A percentile compares a stretch with the other conserved stretches of the same genome.
These are phyloP conservation scores for Cicer yamashitae DNA, from an alignment of 306 rosid genomes.

Conservation along the genomic window DNA sequence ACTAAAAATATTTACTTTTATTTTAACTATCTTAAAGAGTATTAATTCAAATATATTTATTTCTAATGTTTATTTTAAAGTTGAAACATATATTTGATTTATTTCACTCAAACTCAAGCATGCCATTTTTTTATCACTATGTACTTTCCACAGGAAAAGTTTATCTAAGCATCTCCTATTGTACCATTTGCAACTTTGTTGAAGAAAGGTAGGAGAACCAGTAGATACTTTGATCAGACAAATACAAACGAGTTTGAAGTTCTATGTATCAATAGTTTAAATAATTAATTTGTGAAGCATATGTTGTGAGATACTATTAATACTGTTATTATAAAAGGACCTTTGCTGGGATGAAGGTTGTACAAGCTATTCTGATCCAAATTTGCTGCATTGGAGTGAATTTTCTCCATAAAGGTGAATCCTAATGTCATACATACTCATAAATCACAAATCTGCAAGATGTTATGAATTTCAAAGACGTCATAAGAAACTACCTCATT, in stretches of 20 bases:
- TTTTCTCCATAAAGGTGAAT: too few species aligned
- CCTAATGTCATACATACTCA: too few species aligned
- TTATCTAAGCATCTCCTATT: background rate
- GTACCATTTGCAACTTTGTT: background rate
- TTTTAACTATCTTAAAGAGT: too few species aligned
- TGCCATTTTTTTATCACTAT: background rate
- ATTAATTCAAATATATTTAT: too few species aligned
- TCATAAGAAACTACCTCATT: background rate
- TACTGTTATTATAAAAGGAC: too few species aligned
- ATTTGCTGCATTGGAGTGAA: too few species aligned
- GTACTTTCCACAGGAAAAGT: background rate
- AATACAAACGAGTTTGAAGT: background rate
- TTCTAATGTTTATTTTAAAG: too few species aligned
- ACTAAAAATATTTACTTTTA: too few species aligned
- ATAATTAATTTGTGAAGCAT: background rate
- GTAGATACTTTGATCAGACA: background rate
- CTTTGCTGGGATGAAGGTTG: too few species aligned
- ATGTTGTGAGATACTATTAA: background rate
- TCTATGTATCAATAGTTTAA: background rate
- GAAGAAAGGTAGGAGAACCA: background rate
- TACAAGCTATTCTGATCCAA: too few species aligned
- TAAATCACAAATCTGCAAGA: constrained; percentile 28
- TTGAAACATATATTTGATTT: background rate
- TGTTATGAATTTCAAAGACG: background rate
- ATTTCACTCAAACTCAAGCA: background rate